phyloP scores from a whole-genome alignment of 176 grass and related monocot species.

The Carex kokanica region DNA sequence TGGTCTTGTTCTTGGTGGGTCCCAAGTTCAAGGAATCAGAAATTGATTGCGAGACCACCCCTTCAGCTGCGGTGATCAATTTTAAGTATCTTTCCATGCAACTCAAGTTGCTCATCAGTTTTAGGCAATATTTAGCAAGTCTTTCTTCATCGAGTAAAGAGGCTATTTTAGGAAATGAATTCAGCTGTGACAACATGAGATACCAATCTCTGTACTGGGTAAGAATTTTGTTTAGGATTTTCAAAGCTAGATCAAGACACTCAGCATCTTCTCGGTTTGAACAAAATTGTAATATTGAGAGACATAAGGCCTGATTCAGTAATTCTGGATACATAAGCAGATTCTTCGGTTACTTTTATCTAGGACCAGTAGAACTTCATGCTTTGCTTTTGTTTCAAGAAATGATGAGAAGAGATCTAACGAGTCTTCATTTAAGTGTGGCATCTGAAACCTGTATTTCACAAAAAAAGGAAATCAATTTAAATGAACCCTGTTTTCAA shows the following conservation, averaged over 20 bases:
- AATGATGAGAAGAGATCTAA: slow-evolving; percentile 52
- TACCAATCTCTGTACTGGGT: slow-evolving; percentile 39
- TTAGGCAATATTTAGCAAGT: slow-evolving; percentile 51
- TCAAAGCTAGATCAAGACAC: slow-evolving; percentile 47
- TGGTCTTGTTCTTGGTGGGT: slow-evolving; percentile 56
- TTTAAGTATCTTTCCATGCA: slow-evolving; percentile 46
- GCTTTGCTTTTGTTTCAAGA: slow-evolving; percentile 49
- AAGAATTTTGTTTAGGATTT: slow-evolving; percentile 65
- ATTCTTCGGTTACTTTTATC: slow-evolving; percentile 45
- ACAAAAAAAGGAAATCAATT: slow-evolving; percentile 7
- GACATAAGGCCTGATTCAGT: slow-evolving; percentile 41
- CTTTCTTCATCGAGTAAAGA: slow-evolving; percentile 54
- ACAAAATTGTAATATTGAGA: slow-evolving; percentile 47
- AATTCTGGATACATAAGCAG: slow-evolving; percentile 39
- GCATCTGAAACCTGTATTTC: slow-evolving; percentile 45
- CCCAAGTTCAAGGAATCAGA: slow-evolving; percentile 71
- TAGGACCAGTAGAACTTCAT: slow-evolving; percentile 55
- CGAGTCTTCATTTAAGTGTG: slow-evolving; percentile 46
- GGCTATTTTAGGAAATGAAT: slow-evolving; percentile 58
- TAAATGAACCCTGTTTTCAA: too few relatives aligned
- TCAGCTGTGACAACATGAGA: slow-evolving; percentile 50
- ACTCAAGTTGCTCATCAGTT: slow-evolving; percentile 59
- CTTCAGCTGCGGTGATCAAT: slow-evolving; percentile 44
- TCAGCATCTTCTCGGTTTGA: slow-evolving; percentile 55
- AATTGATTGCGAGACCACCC: slow-evolving; percentile 58